Conservation (phyloP, 1,284 basidiomycete species). For the Trichosporon asahii region DNA sequence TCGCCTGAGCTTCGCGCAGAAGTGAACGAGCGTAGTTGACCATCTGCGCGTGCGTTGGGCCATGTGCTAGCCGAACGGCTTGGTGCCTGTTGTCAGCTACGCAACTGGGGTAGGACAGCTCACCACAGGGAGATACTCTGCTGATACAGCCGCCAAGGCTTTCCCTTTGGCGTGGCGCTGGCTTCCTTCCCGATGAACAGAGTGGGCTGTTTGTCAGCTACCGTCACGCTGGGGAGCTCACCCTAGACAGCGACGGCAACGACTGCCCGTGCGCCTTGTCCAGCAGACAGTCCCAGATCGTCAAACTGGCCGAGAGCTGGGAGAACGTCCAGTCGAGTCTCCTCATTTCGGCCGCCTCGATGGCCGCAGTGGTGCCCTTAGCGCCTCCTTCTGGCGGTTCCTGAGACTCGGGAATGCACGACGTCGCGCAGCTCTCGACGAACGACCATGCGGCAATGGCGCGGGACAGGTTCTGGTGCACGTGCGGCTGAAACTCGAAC, state of each 20-base stretch:
- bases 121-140: constrained; percentile 30
- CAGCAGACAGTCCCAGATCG: constrained; percentile 22
- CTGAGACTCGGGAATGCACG: neutral
- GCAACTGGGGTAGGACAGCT: neutral
- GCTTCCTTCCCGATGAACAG: neutral
- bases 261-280: neutral
- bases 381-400: neutral
- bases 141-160: constrained; percentile 31
- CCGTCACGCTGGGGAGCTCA: neutral
- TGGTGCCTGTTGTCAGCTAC: constrained; percentile 14
- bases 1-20: constrained; percentile 15
- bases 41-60: neutral
- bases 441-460: constrained; percentile 24
- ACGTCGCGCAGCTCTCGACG: constrained; percentile 27
- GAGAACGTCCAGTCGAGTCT: constrained; percentile 35
- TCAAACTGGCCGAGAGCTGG: constrained; percentile 28
- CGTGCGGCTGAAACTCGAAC: constrained; percentile 38
- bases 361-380: neutral
- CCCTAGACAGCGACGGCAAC: constrained; percentile 8
- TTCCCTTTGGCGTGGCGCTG: neutral
- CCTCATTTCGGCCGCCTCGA: constrained; percentile 24
- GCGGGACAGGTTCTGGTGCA: constrained; percentile 27
- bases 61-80: neutral
- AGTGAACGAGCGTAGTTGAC: constrained; percentile 13
- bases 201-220: constrained; percentile 20